These are phyloP conservation scores for Falciphora oryzae DNA, from an alignment of 2,329 filamentous ascomycete genomes.

Conservation along the genomic window DNA sequence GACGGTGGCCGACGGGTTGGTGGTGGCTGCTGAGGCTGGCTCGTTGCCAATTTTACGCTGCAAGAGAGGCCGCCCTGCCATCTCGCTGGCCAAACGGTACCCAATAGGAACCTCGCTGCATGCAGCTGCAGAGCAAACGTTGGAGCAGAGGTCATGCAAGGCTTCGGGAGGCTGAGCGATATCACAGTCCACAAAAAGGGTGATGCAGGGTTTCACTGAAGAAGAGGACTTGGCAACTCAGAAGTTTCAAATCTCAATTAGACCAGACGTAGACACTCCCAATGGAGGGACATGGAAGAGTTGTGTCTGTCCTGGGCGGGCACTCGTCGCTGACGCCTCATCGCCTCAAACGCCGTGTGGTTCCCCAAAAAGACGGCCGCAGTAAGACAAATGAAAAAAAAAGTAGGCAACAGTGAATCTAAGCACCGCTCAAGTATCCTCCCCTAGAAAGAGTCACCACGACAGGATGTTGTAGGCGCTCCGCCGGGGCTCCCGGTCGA, in stretches of 20 bases:
- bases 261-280: too few relatives aligned
- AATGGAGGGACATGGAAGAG: too few relatives aligned
- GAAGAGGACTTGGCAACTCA: not conserved
- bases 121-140: too few relatives aligned
- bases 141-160: too few relatives aligned
- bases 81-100: too few relatives aligned
- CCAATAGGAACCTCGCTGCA: too few relatives aligned
- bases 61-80: too few relatives aligned
- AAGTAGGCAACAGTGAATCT: not conserved
- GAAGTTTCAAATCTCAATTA: not conserved
- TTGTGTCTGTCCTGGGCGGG: too few relatives aligned
- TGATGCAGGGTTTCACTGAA: not conserved
- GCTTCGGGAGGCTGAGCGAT: not conserved
- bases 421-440: not conserved
- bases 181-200: not conserved
- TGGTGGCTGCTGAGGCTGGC: not conserved
- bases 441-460: slow-evolving; percentile 6
- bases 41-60: too few relatives aligned
- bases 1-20: too few relatives aligned
- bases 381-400: not conserved
- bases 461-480: slow-evolving; percentile 8
- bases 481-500: slow-evolving; percentile 5
- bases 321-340: too few relatives aligned
- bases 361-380: not conserved
- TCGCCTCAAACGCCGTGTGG: not conserved